phyloP scores from a whole-genome alignment of 1,139 yeast genomes.

The Blastobotrys buckinghamii region DNA sequence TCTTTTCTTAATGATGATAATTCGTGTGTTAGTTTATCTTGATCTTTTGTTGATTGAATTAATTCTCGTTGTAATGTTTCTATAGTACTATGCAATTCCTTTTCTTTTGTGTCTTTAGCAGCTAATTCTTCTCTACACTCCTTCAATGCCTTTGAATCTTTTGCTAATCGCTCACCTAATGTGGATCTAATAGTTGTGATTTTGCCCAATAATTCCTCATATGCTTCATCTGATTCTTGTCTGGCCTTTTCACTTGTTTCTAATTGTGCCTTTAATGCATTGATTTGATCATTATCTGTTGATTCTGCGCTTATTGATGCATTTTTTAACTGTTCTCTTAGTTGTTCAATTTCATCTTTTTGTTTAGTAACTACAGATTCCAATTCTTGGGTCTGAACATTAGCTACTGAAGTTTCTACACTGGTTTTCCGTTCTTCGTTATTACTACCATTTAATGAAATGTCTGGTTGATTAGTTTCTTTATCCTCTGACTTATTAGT shows the following conservation, averaged over 20 bases:
- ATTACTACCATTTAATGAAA: too few species aligned
- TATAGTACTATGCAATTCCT: conserved; percentile 29
- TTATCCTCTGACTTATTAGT: background rate
- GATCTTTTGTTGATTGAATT: conserved; percentile 54
- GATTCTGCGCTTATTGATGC: background rate
- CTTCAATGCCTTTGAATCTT: conserved; percentile 39
- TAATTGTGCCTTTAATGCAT: conserved; percentile 35
- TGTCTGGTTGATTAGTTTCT: background rate
- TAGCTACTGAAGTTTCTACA: background rate
- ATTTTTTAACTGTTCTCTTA: conserved; percentile 9
- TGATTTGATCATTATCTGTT: conserved; percentile 6
- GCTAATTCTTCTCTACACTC: conserved; percentile 29
- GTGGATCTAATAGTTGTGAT: conserved; percentile 77
- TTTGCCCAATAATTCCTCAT: conserved; percentile 67
- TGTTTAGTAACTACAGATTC: conserved; percentile 13
- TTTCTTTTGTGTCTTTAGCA: conserved; percentile 11
- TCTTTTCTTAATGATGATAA: conserved; percentile 44
- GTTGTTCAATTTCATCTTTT: conserved; percentile 10
- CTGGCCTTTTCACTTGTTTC: conserved; percentile 47
- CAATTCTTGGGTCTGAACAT: conserved; percentile 4
- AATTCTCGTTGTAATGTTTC: conserved; percentile 48
- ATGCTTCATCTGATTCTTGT: conserved; percentile 62
- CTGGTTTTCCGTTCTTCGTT: background rate
- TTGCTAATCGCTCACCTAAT: conserved; percentile 59
- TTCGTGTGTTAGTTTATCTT: conserved; percentile 54